Base-by-base conservation (phyloP, 2,329 filamentous ascomycete species). In the Herpotrichia juniperi region DNA sequence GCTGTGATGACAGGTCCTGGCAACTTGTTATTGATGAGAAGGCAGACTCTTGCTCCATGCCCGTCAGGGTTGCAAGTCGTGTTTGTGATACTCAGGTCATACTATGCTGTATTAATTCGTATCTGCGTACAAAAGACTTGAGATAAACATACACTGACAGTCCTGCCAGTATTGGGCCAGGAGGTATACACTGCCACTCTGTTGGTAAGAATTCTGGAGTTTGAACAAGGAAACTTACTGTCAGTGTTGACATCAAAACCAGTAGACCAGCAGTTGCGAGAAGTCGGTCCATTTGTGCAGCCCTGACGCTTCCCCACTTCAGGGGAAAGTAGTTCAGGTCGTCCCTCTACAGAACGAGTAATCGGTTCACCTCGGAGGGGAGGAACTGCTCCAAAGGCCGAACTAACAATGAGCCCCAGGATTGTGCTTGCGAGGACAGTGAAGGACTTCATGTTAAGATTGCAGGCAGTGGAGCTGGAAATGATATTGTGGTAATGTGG, bases 1-100 rank as follows among this genome's bases (percentile, higher is more conserved):
- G 82, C 86, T 53, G 82, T 79, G 48, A 92, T 84, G 12, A 80
- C 53, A 42, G 35, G 88, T 0, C 86, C 88, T 0, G 87, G 87
- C 48, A 82, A 84, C 16, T 83, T 79, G 14, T 83, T 83, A 24
- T 69, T 63, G 34, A 69, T 59, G 57, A 74, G 45, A 68, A 76
- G 35, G 59, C 69, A 59, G 64, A 75, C 42, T 58, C 74, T 57
- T 64, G 62, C 42, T 48, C 63, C 34, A 66, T 53, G 48, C 11
- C 74, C 75, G 59, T 78, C 75, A 14, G 74, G 75, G 22, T 73
- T 74, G 56, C 70, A 75, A 5, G 75, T 76, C 1, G 68, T 71
- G 32, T 78, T 76, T 5, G 74, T 74, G 43, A 78, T 66, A 2
- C 63, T 58, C 2, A 77, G 54, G 21, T 71, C 61, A 60, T 77